Base-by-base conservation (phyloP, 257 asterid species). In the Cordia subcordata region DNA sequence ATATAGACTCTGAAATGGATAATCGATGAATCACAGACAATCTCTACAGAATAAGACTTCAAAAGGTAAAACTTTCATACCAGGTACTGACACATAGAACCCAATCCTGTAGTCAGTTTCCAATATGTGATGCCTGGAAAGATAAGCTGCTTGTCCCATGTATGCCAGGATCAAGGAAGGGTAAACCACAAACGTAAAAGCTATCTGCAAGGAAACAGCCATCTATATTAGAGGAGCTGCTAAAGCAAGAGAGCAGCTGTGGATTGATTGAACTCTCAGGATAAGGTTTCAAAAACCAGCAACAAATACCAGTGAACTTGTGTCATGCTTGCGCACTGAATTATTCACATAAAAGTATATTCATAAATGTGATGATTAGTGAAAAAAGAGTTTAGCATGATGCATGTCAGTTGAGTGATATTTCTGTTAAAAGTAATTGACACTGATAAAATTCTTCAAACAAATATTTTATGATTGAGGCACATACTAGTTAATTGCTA, bases 61-160 rank as follows among this genome's bases (percentile, higher is more conserved):
- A 22, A 59, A 21, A 6, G 40, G 53, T 44, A 50, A 64, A 22
- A 39, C 39, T 51, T 35, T 6, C 20, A 19, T 74, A 87, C 98
- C 98, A 39, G 98, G 98, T 10, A 91, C 98, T 1, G 98, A 91
- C 49, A 76, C 96, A 58, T 91, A 91, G 78, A 91, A 91, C 53
- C 98, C 96, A 39, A 91, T 80, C 27, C 52, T 82, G 64, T 91
- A 86, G 62, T 86, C 90, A 56, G 63, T 85, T 72, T 78, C 88
- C 15, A 76, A 75, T 47, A 75, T 44, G 70, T 91, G 98, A 67
- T 91, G 98, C 74, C 72, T 82, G 67, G 96, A 91, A 54, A 91
- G 95, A 75, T 91, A 91, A 16, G 98, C 98, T 40, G 98, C 98
- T 88, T 91, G 98, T 68, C 98, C 98, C 96, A 91, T 91, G 55